A percentile compares a stretch with the other conserved stretches of the same genome.
phyloP scores from a whole-genome alignment of 2,329 filamentous ascomycete species.

The Stagonosporopsis tanaceti region DNA sequence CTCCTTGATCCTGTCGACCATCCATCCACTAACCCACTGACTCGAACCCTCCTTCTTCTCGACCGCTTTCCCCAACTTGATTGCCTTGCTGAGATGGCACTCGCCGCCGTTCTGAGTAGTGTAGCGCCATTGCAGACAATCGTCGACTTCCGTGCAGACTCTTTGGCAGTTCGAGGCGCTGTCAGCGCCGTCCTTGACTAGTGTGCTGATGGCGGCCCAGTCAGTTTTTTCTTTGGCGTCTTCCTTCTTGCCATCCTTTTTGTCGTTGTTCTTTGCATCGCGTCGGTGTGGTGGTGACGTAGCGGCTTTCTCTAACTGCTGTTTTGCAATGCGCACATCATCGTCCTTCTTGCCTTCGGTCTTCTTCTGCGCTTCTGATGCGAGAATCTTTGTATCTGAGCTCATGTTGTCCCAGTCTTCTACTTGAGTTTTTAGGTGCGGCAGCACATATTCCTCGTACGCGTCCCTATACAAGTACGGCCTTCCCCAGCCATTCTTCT shows the following conservation, averaged over 20 bases:
- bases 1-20: slow-evolving; percentile 41
- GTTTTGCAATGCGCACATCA: slow-evolving; percentile 12
- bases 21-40: slow-evolving; percentile 48
- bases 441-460: slow-evolving; percentile 41
- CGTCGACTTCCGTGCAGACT: slow-evolving; percentile 36
- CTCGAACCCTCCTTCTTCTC: slow-evolving; percentile 24
- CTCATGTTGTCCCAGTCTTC: slow-evolving; percentile 48
- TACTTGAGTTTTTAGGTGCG: slow-evolving; percentile 38
- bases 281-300: not conserved
- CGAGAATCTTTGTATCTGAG: slow-evolving; percentile 29
- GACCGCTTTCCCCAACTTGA: slow-evolving; percentile 37
- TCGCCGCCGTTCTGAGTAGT: slow-evolving; percentile 35
- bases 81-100: slow-evolving; percentile 44
- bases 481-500: slow-evolving; percentile 39
- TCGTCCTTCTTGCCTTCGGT: slow-evolving; percentile 12
- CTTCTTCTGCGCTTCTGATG: slow-evolving; percentile 25
- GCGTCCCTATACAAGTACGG: slow-evolving; percentile 47
- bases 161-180: slow-evolving; percentile 35
- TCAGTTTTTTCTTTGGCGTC: slow-evolving; percentile 10
- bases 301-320: slow-evolving; percentile 22
- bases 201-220: slow-evolving; percentile 5
- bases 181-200: slow-evolving; percentile 33
- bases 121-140: slow-evolving; percentile 51
- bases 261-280: slow-evolving; percentile 1
- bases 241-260: not conserved